A percentile compares a stretch with the other conserved stretches of the same genome.
Evolutionary conservation across 192 early-diverging fungal species (phyloP).

Genomic region (Coemansia reversa): DNA sequence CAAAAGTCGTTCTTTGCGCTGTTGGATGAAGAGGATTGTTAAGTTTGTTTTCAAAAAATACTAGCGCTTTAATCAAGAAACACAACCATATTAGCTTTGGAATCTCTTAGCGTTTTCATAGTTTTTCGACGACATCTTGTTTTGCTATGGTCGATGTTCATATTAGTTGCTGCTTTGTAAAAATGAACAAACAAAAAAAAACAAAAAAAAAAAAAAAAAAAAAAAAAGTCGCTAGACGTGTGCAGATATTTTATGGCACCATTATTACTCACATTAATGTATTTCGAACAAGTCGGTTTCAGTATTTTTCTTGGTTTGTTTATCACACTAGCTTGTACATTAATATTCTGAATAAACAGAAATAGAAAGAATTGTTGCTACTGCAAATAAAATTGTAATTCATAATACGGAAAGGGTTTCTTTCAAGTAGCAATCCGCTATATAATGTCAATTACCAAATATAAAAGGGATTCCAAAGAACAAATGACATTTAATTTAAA

Average conservation of each 20-base stretch:
- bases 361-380: neutral
- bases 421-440: neutral
- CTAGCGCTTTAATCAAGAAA: neutral
- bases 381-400: neutral
- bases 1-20: constrained; percentile 51
- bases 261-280: neutral
- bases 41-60: neutral
- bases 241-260: neutral
- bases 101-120: no score
- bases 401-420: neutral
- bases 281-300: neutral
- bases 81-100: neutral
- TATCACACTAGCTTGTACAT: neutral
- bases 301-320: neutral
- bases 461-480: neutral
- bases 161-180: neutral
- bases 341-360: neutral
- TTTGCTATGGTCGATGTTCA: no score
- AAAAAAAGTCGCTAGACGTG: neutral
- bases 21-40: constrained; percentile 39
- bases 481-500: neutral
- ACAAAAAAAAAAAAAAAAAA: neutral
- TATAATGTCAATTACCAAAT: neutral
- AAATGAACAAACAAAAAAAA: no score
- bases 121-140: no score